Evolutionary conservation across 2,329 filamentous ascomycete genomes (phyloP).

Genomic region (Aspergillus oerlinghausenensis): DNA sequence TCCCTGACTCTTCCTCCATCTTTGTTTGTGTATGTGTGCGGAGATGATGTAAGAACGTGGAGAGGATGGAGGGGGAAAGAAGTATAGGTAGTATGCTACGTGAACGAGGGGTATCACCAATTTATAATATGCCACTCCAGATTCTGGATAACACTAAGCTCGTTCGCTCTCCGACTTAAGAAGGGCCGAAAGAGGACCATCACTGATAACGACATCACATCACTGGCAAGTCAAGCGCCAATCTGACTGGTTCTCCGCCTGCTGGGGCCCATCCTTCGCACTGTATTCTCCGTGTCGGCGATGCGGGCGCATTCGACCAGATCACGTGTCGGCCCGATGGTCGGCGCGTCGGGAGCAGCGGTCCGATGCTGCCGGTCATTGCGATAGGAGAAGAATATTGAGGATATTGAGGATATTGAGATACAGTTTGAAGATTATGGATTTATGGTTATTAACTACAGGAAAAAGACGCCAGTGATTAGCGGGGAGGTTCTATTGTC

Average conservation of each 20-base stretch:
- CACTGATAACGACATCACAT: not conserved
- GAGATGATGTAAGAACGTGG: not conserved
- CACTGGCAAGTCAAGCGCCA: not conserved
- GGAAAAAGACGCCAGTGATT: too few species aligned
- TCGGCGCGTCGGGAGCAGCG: constrained; percentile 13
- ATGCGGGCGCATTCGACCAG: not conserved
- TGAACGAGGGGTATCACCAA: constrained; percentile 6
- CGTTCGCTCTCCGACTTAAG: not conserved
- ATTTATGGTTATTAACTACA: too few species aligned
- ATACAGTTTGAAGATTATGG: too few species aligned
- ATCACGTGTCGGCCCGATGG: constrained; percentile 30
- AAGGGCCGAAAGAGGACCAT: not conserved
- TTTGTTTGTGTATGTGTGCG: not conserved
- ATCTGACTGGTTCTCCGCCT: constrained; percentile 5
- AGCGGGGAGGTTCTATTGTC: not conserved
- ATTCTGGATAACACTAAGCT: not conserved
- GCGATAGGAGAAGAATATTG: not conserved
- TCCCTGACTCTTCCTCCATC: constrained; percentile 25
- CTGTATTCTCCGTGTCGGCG: not conserved
- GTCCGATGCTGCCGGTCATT: constrained; percentile 13
- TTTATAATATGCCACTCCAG: constrained; percentile 10
- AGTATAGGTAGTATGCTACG: not conserved
- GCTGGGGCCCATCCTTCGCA: not conserved
- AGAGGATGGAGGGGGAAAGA: not conserved
- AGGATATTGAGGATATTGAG: too few species aligned